A percentile compares a stretch with the other conserved stretches of the same genome.
phyloP scores from a whole-genome alignment of 176 grass and related monocot genomes.

The Secale cereale region DNA sequence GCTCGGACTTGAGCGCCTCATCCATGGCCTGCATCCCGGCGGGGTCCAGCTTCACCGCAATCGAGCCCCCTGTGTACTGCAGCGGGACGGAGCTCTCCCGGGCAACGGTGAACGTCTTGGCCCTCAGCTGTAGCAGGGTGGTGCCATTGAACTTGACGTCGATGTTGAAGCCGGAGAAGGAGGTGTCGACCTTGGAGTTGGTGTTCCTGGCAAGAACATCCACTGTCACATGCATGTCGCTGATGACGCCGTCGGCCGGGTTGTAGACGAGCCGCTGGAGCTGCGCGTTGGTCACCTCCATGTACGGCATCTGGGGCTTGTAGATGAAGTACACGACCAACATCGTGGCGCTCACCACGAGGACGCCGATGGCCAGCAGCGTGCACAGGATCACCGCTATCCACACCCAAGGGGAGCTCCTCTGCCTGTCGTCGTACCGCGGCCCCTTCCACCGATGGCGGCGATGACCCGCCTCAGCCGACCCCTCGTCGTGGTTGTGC shows the following conservation, averaged over 20 bases:
- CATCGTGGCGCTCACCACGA: conserved; percentile 49
- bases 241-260: conserved; percentile 47
- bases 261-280: conserved; percentile 41
- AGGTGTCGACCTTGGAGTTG: conserved; percentile 58
- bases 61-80: conserved; percentile 33
- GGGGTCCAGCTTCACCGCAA: not conserved
- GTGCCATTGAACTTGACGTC: conserved; percentile 58
- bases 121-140: conserved; percentile 40
- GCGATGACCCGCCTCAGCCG: no score
- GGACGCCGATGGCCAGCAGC: conserved; percentile 43
- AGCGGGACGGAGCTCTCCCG: conserved; percentile 49
- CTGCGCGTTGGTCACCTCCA: conserved; percentile 43
- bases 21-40: conserved; percentile 48
- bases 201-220: conserved; percentile 45
- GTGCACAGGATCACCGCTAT: conserved; percentile 42
- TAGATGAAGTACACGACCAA: conserved; percentile 70
- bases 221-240: not conserved
- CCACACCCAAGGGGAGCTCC: conserved; percentile 29
- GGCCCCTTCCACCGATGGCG: not conserved
- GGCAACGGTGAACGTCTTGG: conserved; percentile 43
- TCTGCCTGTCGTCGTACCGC: not conserved
- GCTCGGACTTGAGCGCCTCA: conserved; percentile 29
- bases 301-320: conserved; percentile 64
- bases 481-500: no score
- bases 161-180: conserved; percentile 58